A percentile compares a stretch with the other conserved stretches of the same genome.
Evolutionary conservation across 2,329 filamentous ascomycete genomes (phyloP).

Genomic region (Fusarium udum): DNA sequence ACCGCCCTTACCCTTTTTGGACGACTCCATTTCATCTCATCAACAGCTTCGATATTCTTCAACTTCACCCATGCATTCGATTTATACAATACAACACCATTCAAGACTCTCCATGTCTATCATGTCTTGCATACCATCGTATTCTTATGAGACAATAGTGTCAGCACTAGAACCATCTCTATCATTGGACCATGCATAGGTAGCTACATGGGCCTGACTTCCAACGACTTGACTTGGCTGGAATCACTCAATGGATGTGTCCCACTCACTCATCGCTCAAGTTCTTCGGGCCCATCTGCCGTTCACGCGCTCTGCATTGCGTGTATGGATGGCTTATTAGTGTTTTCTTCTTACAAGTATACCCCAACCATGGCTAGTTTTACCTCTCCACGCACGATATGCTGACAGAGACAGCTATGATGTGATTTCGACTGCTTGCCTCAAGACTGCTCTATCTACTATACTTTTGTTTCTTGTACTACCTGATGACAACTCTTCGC

Average conservation of each 20-base stretch:
- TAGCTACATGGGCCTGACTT: neutral
- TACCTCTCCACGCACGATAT: neutral
- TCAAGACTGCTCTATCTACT: neutral
- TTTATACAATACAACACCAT: neutral
- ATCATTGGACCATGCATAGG: neutral
- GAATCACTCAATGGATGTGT: conserved; percentile 18
- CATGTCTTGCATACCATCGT: neutral
- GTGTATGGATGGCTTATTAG: neutral
- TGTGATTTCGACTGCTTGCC: neutral
- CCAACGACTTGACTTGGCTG: neutral
- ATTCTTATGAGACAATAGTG: neutral
- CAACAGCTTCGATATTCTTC: conserved; percentile 20
- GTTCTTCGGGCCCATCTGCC: conserved; percentile 16
- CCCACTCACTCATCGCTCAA: conserved; percentile 12
- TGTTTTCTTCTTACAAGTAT: neutral
- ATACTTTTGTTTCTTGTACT: neutral
- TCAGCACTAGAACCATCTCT: neutral
- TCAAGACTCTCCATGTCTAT: neutral
- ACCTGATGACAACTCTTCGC: neutral
- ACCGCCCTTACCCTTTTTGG: conserved; percentile 11
- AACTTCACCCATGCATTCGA: conserved; percentile 22
- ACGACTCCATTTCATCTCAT: neutral
- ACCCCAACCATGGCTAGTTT: neutral
- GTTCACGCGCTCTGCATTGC: neutral
- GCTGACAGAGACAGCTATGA: neutral